These are phyloP conservation scores for Candida sanyaensis DNA, from an alignment of 1,139 yeast genomes.

Conservation along the genomic window DNA sequence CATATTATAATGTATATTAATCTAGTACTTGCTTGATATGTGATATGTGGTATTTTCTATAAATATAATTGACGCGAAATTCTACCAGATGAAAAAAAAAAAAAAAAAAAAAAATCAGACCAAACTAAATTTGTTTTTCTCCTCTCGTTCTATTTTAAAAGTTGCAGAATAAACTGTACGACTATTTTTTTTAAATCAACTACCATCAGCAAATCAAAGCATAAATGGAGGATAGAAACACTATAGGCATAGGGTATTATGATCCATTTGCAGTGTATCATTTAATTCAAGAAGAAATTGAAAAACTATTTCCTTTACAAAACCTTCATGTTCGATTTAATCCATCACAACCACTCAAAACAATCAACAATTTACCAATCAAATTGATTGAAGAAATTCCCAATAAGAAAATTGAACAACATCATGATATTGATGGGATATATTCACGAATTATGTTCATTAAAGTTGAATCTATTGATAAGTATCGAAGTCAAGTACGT, in stretches of 20 bases:
- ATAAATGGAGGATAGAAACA: slow-evolving; percentile 11
- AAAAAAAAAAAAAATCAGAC: no score
- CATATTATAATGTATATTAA: neutral
- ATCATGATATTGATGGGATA: slow-evolving; percentile 30
- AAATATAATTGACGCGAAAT: no score
- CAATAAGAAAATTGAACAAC: slow-evolving; percentile 17
- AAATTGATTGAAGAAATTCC: slow-evolving; percentile 65
- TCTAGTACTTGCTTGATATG: no score
- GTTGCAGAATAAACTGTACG: no score
- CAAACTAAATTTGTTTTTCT: no score
- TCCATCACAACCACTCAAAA: slow-evolving; percentile 57
- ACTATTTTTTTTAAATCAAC: no score
- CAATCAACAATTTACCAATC: slow-evolving; percentile 66
- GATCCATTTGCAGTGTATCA: slow-evolving; percentile 81
- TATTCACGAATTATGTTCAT: slow-evolving; percentile 72
- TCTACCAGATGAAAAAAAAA: no score
- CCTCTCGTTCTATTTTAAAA: no score
- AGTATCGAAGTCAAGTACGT: slow-evolving; percentile 75
- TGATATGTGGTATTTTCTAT: no score
- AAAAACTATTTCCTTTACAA: slow-evolving; percentile 60
- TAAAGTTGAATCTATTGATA: slow-evolving; percentile 64
- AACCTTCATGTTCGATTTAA: slow-evolving; percentile 79
- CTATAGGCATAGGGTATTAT: slow-evolving; percentile 65
- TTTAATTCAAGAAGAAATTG: slow-evolving; percentile 51
- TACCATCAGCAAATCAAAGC: neutral